Evolutionary conservation across 73 alveolate species (phyloP), one percentile per base, ranked within the genome.

Genomic region (Paramecium octaurelia): DNA sequence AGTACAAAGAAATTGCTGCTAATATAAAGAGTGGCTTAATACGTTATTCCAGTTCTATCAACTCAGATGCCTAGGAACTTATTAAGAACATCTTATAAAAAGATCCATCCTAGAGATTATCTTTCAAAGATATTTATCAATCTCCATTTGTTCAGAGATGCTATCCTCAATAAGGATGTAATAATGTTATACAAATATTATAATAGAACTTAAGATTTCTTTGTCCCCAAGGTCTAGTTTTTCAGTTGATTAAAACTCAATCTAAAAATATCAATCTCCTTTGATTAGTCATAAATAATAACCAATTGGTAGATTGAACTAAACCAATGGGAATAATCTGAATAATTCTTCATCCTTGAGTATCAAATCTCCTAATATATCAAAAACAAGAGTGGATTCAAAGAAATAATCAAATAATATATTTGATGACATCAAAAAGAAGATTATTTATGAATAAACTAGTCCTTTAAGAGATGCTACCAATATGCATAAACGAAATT

Each of bases 1-100:
- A 86, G 48, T 93, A 93, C 80, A 93, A 94, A 46, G 98, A 95
- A 92, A 94, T 95, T 8, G 88, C 92, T 48, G 86, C 86, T 34
- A 95, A 95, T 70, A 95, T 95, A 14, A 94, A 92, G 88, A 90
- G 93, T 92, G 96, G 95, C 21, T 92, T 93, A 73, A 93, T 93
- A 73, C 73, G 73, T 16, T 92, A 93, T 46, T 92, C 95, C 16
- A 94, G 85, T 77, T 42, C 90, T 27, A 94, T 95, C 11, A 86
- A 95, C 34, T 70, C 88, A 10, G 95, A 92, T 58, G 94, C 97
- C 18, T 48, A 85, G 64, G 96, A 95, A 77, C 84, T 95, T 16
- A 95, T 95, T 38, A 92, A 92, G 57, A 88, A 86, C 54, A 92
- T 95, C 38, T 85, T 95, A 34, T 86, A 95, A 21, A 93, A 83